phyloP scores from a whole-genome alignment of 1,284 basidiomycete species.

The Cystobasidiaceae sp. region DNA sequence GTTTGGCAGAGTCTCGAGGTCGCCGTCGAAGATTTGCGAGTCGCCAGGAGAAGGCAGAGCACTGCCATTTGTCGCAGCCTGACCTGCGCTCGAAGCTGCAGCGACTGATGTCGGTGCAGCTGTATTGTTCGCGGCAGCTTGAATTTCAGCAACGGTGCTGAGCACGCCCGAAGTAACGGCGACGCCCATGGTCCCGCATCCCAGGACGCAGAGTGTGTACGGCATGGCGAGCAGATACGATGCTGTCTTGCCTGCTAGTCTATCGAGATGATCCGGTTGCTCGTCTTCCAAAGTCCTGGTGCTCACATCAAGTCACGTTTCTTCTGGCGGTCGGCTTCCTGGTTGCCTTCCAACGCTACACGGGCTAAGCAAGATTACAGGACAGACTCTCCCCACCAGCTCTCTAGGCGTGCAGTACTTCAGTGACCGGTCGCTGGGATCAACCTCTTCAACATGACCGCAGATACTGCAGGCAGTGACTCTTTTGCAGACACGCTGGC shows the following conservation, averaged over 20 bases:
- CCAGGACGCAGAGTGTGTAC: conserved; percentile 50
- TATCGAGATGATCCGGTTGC: background rate
- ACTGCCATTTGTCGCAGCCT: background rate
- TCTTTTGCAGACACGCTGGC: background rate
- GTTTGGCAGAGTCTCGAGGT: conserved; percentile 58
- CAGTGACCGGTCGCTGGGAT: no score
- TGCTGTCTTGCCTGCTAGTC: background rate
- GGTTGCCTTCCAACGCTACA: no score
- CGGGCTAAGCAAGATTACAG: no score
- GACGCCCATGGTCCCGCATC: conserved; percentile 98
- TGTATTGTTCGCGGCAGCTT: conserved; percentile 41
- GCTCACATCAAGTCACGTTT: conserved; percentile 14
- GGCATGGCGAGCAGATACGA: conserved; percentile 34
- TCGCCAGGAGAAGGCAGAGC: conserved; percentile 3
- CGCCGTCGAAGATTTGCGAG: conserved; percentile 20
- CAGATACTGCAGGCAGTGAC: background rate
- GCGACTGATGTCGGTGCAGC: background rate
- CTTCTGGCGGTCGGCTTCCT: background rate
- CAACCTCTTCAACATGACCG: background rate
- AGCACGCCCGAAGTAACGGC: conserved; percentile 89
- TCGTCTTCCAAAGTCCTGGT: background rate
- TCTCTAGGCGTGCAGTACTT: background rate
- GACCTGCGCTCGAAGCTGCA: conserved; percentile 2
- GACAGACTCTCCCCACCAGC: background rate
- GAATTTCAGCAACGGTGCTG: conserved; percentile 44